These are phyloP conservation scores for Blastocystis sp. DNA, from an alignment of 352 stramenopile species.

Conservation along the genomic window DNA sequence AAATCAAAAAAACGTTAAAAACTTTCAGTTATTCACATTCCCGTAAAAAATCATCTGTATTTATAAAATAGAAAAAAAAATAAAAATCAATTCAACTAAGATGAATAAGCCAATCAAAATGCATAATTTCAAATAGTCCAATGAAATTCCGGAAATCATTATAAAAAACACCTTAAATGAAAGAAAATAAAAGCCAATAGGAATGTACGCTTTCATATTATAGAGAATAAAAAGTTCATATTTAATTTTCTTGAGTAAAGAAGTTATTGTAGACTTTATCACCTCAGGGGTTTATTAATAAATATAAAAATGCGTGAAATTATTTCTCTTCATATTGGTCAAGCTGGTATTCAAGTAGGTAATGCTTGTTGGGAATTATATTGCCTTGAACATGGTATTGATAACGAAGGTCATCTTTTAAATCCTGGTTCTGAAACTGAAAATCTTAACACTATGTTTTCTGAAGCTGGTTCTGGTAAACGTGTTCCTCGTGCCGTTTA, in stretches of 20 bases:
- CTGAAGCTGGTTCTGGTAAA: constrained; percentile 65
- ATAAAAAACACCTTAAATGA: constrained; percentile 10
- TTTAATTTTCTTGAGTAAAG: too few relatives aligned
- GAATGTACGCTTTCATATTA: too few relatives aligned
- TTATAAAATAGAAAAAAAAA: too few relatives aligned
- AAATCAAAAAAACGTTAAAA: too few relatives aligned
- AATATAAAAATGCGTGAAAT: constrained; percentile 66
- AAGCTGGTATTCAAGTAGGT: constrained; percentile 69
- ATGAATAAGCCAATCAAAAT: too few relatives aligned
- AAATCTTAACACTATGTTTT: constrained; percentile 80
- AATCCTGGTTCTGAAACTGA: constrained; percentile 62
- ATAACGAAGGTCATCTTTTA: constrained; percentile 41
- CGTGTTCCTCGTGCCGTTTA: constrained; percentile 87
- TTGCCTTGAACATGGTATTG: constrained; percentile 65
- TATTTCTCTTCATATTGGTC: constrained; percentile 82
- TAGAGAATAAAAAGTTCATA: too few relatives aligned
- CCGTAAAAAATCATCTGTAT: too few relatives aligned
- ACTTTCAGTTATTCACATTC: too few relatives aligned
- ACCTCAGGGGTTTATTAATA: constrained; percentile 35
- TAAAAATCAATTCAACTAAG: too few relatives aligned
- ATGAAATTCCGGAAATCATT: constrained; percentile 15
- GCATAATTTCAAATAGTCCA: too few relatives aligned
- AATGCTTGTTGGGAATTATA: constrained; percentile 76
- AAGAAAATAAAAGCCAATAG: constrained; percentile 9
- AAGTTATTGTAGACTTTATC: too few relatives aligned